Evolutionary conservation across 495 filamentous ascomycete species (phyloP).

Genomic region (Xylaria scruposa): DNA sequence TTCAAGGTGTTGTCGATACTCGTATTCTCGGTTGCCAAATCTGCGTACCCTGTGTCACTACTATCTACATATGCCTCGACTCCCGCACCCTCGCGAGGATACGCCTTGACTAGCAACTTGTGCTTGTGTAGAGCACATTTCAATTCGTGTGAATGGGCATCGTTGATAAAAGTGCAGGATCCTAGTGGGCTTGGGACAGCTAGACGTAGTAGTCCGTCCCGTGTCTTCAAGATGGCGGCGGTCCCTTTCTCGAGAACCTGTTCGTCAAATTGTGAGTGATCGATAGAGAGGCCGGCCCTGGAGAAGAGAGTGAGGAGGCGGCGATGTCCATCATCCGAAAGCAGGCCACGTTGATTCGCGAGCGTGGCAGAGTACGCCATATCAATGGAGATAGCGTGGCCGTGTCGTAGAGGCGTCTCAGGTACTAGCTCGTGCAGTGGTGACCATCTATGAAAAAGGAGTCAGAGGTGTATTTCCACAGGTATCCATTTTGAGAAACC

Average conservation of each 20-base stretch:
- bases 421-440: slow-evolving; percentile 68
- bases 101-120: slow-evolving; percentile 60
- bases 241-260: slow-evolving; percentile 64
- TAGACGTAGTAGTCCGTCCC: slow-evolving; percentile 64
- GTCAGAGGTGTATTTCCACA: slow-evolving; percentile 3
- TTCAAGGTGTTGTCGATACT: slow-evolving; percentile 5
- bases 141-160: slow-evolving; percentile 58
- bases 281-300: slow-evolving; percentile 66
- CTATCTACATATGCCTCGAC: slow-evolving; percentile 67
- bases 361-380: slow-evolving; percentile 72
- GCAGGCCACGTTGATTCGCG: slow-evolving; percentile 58
- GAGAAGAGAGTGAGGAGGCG: slow-evolving; percentile 66
- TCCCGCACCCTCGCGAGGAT: slow-evolving; percentile 63
- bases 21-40: slow-evolving; percentile 31
- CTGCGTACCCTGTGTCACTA: slow-evolving; percentile 59
- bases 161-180: slow-evolving; percentile 63
- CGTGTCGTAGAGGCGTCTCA: slow-evolving; percentile 65
- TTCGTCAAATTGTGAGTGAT: slow-evolving; percentile 66
- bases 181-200: slow-evolving; percentile 65
- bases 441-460: slow-evolving; percentile 56
- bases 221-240: slow-evolving; percentile 66
- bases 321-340: slow-evolving; percentile 58
- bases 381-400: slow-evolving; percentile 70
- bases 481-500: slow-evolving; percentile 19
- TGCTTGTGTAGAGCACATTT: slow-evolving; percentile 57